These are phyloP conservation scores for Curvularia lunata DNA, from an alignment of 2,329 filamentous ascomycete species.

Conservation along the genomic window DNA sequence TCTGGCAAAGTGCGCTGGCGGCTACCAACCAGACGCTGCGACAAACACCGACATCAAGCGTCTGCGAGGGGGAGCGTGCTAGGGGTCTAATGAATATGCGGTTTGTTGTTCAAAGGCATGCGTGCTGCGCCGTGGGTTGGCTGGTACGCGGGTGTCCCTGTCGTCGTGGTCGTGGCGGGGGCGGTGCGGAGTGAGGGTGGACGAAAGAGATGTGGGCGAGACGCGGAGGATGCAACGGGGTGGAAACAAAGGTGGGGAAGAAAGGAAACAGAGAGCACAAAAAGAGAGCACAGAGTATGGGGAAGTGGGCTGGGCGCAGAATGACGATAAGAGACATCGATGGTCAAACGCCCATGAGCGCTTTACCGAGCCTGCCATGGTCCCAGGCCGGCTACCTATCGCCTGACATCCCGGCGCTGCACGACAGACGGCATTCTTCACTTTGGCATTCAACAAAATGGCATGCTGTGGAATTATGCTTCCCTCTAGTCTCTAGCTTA, in stretches of 20 bases:
- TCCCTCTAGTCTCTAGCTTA: conserved; percentile 11
- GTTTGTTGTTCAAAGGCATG: not conserved
- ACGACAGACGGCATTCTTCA: not conserved
- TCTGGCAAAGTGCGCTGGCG: conserved; percentile 13
- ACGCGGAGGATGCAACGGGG: not conserved
- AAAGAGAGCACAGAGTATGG: conserved; percentile 8
- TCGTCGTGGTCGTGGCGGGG: not conserved
- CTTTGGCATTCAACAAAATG: not conserved
- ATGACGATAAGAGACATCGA: conserved; percentile 6
- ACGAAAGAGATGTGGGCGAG: not conserved
- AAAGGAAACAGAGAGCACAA: conserved; percentile 2
- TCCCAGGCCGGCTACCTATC: not conserved
- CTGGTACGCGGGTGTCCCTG: not conserved
- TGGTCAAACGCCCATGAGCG: conserved; percentile 11
- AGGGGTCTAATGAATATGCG: not conserved
- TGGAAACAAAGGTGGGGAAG: not conserved
- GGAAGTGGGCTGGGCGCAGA: conserved; percentile 15
- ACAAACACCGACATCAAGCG: not conserved
- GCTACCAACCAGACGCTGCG: not conserved
- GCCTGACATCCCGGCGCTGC: not conserved
- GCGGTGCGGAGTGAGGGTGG: not conserved
- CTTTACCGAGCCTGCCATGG: conserved; percentile 1
- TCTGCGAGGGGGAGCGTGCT: not conserved
- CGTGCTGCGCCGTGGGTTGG: not conserved
- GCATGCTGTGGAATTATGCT: not conserved